Evolutionary conservation across 306 rosid species (phyloP), one percentile per base, ranked within the genome.

Genomic region (Trifolium pratense): DNA sequence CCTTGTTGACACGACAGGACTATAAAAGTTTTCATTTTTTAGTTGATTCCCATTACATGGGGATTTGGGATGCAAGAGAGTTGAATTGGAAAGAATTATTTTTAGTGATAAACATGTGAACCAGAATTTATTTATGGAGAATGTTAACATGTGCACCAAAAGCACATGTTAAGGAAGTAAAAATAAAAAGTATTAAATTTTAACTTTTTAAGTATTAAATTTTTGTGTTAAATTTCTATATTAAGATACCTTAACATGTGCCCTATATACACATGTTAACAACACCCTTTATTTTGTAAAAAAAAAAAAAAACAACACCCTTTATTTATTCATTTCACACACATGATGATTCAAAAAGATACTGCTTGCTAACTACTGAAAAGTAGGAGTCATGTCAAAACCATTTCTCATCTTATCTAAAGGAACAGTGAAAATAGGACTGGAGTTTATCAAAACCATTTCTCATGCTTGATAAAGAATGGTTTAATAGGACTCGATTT

Each of bases 321-420:
- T n/a, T n/a, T n/a, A n/a, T n/a, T n/a, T n/a, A n/a, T n/a, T n/a
- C n/a, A n/a, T n/a, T 9, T 7, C n/a, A 39, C 16, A 7, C 26
- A 43, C 26, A 9, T 32, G 36, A 9, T 32, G 36, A 32, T 15
- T 49, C 1, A 10, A 16, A 66, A 75, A 66, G 49, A 21, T 42
- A 55, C 15, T n/a, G n/a, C n/a, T n/a, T n/a, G n/a, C n/a, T n/a
- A n/a, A n/a, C n/a, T 10, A 10, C 6, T 49, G 42, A 69, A 77
- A 57, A 61, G 76, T 13, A 45, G 5, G 55, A 34, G 75, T 55
- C 65, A 62, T 52, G 34, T 49, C 12, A 53, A 34, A 58, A 36
- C 26, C 9, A 31, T 15, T 42, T 62, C 23, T 15, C 14, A 61
- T 60, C 69, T 77, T 69, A 69, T 77, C 76, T 62, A 36, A 34